Evolutionary conservation across 2,329 filamentous ascomycete species (phyloP), one percentile per base, ranked within the genome.

Genomic region (Fusarium miscanthi): DNA sequence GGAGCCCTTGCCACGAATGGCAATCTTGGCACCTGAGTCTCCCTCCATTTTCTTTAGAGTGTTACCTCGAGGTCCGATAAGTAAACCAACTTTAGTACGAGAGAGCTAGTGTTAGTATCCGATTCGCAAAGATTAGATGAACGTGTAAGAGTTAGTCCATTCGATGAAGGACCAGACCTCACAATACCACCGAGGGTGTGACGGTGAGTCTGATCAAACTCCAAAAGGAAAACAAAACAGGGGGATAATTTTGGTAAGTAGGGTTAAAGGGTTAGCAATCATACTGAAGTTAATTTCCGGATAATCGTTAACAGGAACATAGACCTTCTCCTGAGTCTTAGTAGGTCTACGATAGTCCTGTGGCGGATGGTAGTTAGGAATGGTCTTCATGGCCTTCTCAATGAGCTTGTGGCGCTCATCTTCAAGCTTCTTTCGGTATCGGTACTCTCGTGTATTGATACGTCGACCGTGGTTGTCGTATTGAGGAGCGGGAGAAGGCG

Each of bases 261-360:
- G 91, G 87, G 91, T 93, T 92, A 91, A 75, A 94, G 94, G 94
- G 94, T 97, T 97, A 97, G 95, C 92, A 95, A 96, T 95, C 95
- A 95, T 98, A 99, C 96, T 99, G 94, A 99, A 99, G 92, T 99
- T 99, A 92, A 99, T 98, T 85, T 99, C 96, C 89, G 96, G 96
- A 84, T 99, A 99, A 85, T 99, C 96, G 90, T 99, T 99, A 87
- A 99, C 96, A 83, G 96, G 96, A 84, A 99, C 96, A 84, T 99
- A 99, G 93, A 99, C 97, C 89, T 99, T 99, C 89, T 99, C 96
- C 86, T 99, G 96, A 82, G 96, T 99, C 93, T 99, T 99, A 83
- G 95, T 98, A 72, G 96, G 96, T 80, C 96, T 94, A 83, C 96
- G 94, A 84, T 99, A 99, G 84, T 99, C 96, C 88, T 95, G 94